Conservation (phyloP, 2,329 filamentous ascomycete genomes). For the Diaporthe ampelina region DNA sequence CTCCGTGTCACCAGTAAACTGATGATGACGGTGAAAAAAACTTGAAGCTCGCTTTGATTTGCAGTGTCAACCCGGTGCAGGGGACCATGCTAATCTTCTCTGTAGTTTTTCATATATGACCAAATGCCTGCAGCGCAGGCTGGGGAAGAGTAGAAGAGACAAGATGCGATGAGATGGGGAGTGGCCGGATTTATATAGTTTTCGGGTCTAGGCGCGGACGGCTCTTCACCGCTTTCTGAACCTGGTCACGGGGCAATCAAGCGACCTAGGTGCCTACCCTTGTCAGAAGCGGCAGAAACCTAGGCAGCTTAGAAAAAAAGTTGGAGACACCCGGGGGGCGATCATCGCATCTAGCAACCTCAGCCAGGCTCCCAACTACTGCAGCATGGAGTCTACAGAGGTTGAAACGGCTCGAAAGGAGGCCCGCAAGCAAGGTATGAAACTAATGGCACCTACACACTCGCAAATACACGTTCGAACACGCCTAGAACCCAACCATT, state of each 20-base stretch:
- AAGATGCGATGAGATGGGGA: neutral
- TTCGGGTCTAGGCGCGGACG: neutral
- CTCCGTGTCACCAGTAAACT: constrained; percentile 30
- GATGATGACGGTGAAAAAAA: constrained; percentile 60
- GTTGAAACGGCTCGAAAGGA: neutral
- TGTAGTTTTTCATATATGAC: constrained; percentile 35
- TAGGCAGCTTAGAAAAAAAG: constrained; percentile 32
- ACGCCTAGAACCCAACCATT: neutral
- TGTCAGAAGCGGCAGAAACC: constrained; percentile 32
- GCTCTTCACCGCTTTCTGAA: constrained; percentile 12
- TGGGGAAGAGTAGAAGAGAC: neutral
- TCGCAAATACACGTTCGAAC: no score
- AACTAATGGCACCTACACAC: neutral
- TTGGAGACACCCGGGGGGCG: constrained; percentile 12
- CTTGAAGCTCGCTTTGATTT: constrained; percentile 73
- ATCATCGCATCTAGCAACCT: neutral
- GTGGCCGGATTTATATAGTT: constrained; percentile 17
- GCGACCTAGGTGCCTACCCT: constrained; percentile 2
- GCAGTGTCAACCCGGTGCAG: constrained; percentile 91
- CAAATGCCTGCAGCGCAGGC: constrained; percentile 33
- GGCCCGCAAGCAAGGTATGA: constrained; percentile 9
- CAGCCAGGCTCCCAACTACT: constrained; percentile 5
- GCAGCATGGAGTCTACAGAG: constrained; percentile 29
- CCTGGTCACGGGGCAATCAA: neutral
- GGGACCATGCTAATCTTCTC: constrained; percentile 76